These are phyloP conservation scores for Botryosphaeria dothidea DNA, from an alignment of 2,329 filamentous ascomycete species.

Conservation along the genomic window DNA sequence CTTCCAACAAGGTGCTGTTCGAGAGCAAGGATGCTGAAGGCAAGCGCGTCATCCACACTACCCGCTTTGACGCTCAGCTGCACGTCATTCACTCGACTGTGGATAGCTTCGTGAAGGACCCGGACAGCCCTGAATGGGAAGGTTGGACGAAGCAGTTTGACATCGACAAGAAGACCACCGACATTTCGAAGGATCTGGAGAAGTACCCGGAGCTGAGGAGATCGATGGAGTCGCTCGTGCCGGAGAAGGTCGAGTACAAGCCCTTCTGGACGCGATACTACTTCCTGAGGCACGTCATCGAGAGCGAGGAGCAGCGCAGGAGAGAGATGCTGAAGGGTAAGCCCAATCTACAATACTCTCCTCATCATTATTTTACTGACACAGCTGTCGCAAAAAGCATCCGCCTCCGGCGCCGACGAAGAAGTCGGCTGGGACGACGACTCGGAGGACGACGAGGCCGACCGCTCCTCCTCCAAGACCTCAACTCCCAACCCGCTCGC, in stretches of 20 bases:
- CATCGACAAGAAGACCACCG: constrained; percentile 79
- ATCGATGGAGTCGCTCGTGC: constrained; percentile 96
- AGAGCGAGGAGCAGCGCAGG: constrained; percentile 86
- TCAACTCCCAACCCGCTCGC: constrained; percentile 25
- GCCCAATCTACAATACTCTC: constrained; percentile 28
- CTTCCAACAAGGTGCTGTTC: constrained; percentile 68
- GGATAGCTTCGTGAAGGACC: constrained; percentile 80
- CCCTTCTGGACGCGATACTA: constrained; percentile 96
- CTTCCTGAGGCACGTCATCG: constrained; percentile 87
- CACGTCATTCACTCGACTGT: constrained; percentile 89
- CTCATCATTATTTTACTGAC: no score
- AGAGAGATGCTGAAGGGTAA: constrained; percentile 88
- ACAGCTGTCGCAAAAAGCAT: neutral
- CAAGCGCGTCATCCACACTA: constrained; percentile 92
- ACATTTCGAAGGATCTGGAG: constrained; percentile 78
- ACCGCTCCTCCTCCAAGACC: constrained; percentile 21
- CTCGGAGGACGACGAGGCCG: constrained; percentile 21
- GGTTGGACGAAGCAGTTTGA: constrained; percentile 75
- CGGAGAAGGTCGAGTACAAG: constrained; percentile 82
- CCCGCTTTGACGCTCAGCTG: constrained; percentile 90
- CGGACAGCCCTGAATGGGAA: constrained; percentile 71
- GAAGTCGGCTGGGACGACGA: constrained; percentile 66
- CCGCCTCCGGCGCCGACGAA: constrained; percentile 59
- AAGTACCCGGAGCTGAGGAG: constrained; percentile 81
- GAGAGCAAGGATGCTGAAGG: constrained; percentile 89